These are phyloP conservation scores for Candida peoriensis DNA, from an alignment of 805 yeast genomes.

Conservation along the genomic window DNA sequence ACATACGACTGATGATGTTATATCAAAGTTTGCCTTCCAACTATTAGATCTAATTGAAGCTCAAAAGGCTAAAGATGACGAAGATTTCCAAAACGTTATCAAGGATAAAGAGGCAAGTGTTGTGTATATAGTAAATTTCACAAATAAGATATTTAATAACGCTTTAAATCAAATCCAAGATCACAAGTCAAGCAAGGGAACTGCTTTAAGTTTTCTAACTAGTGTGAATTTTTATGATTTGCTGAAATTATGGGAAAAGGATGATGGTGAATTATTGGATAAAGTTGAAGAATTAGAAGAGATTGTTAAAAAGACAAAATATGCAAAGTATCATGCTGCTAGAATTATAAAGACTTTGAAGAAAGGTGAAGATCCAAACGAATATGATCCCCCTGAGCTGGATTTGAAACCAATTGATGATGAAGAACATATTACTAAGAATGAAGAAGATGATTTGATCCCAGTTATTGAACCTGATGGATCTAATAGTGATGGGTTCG, in stretches of 20 bases:
- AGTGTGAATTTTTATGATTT: conserved; percentile 49
- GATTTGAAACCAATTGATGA: conserved; percentile 1
- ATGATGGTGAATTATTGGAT: conserved; percentile 2
- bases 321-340: conserved; percentile 58
- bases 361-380: conserved; percentile 55
- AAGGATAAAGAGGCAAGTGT: conserved; percentile 55
- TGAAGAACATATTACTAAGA: background rate
- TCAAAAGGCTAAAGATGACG: conserved; percentile 35
- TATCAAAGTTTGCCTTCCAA: conserved; percentile 52
- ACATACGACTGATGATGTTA: conserved; percentile 51
- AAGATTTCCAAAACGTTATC: conserved; percentile 42
- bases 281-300: conserved; percentile 26
- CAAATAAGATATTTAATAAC: conserved; percentile 50
- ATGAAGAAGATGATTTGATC: conserved; percentile 2
- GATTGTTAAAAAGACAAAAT: conserved; percentile 41
- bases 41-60: conserved; percentile 70
- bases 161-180: conserved; percentile 44
- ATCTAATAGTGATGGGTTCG: conserved; percentile 6
- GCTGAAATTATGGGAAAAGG: conserved; percentile 38
- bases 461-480: conserved; percentile 7
- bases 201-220: conserved; percentile 50
- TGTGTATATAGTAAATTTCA: conserved; percentile 52
- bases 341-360: conserved; percentile 47
- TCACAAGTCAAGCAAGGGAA: conserved; percentile 38
- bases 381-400: conserved; percentile 35